Percentiles rank a stretch among this genome's conserved stretches.
Conservation (phyloP, 1,139 yeast species). For the Yamadazyma blattariae region DNA sequence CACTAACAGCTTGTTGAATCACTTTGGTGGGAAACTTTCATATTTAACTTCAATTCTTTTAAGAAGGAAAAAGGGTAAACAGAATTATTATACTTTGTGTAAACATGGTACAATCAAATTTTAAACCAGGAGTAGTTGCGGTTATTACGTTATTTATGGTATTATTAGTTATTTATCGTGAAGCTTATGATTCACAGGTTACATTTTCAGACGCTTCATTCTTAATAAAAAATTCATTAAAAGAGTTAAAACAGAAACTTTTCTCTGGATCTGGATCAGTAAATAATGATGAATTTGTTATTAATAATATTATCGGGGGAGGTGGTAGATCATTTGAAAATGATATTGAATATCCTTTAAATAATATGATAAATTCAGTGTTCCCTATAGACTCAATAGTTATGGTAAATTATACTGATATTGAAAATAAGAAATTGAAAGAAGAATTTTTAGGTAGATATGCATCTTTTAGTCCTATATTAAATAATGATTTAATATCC, state of each 20-base stretch:
- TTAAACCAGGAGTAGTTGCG: not conserved
- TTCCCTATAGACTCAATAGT: conserved; percentile 42
- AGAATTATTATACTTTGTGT: too few species aligned
- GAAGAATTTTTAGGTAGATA: conserved; percentile 35
- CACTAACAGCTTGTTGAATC: too few species aligned
- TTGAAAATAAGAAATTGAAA: conserved; percentile 7
- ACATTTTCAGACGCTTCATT: conserved; percentile 20
- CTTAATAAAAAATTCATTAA: conserved; percentile 25
- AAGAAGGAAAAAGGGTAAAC: too few species aligned
- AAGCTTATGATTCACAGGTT: not conserved
- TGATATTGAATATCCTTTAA: conserved; percentile 38
- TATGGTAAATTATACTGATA: conserved; percentile 24
- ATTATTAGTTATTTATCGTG: conserved; percentile 1
- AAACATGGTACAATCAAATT: too few species aligned
- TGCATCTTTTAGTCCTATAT: conserved; percentile 42
- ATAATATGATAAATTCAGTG: conserved; percentile 36
- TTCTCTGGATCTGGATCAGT: conserved; percentile 5
- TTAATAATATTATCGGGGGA: too few species aligned
- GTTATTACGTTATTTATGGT: not conserved
- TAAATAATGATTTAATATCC: conserved; percentile 22
- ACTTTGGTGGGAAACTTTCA: too few species aligned
- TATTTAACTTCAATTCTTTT: too few species aligned
- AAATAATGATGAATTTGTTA: not conserved
- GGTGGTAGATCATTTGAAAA: not conserved
- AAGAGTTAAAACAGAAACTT: conserved; percentile 21